Conservation (phyloP, 441 rosid species). For the Euphorbia schlechtendalii region DNA sequence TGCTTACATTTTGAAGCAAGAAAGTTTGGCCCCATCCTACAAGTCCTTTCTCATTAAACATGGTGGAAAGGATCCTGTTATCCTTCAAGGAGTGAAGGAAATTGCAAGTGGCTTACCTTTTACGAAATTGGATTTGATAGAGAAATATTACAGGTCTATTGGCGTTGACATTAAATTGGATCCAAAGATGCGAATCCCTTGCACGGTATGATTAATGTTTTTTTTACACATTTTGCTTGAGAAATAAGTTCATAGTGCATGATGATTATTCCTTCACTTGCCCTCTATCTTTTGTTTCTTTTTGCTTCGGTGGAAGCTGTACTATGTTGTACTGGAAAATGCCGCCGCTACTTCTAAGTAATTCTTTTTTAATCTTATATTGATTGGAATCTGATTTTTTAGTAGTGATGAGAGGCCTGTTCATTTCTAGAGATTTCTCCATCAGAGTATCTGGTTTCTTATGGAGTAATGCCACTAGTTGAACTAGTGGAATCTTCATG, state of each 20-base stretch:
- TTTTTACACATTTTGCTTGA: slow-evolving; percentile 15
- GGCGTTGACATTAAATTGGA: slow-evolving; percentile 73
- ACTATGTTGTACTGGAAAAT: not conserved
- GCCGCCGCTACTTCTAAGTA: not conserved
- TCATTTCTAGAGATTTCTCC: not conserved
- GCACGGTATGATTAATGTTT: slow-evolving; percentile 47
- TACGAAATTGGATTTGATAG: slow-evolving; percentile 55
- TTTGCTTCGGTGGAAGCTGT: not conserved
- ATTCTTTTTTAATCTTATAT: not conserved
- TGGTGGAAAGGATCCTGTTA: slow-evolving; percentile 64
- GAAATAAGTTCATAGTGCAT: not conserved
- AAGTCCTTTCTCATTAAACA: slow-evolving; percentile 85
- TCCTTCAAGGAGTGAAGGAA: slow-evolving; percentile 73
- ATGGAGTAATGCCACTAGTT: not conserved
- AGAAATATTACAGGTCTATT: slow-evolving; percentile 55
- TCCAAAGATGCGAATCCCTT: slow-evolving; percentile 77
- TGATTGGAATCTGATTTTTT: not conserved
- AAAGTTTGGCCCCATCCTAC: slow-evolving; percentile 82
- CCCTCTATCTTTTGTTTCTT: not conserved
- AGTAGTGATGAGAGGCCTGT: not conserved
- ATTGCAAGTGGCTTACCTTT: slow-evolving; percentile 58
- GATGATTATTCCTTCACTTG: not conserved
- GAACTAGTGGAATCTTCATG: not conserved
- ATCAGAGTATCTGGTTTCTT: not conserved
- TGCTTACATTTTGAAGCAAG: slow-evolving; percentile 83